These are phyloP conservation scores for Raphanus raphanistrum DNA, from an alignment of 345 rosid species.

Conservation along the genomic window DNA sequence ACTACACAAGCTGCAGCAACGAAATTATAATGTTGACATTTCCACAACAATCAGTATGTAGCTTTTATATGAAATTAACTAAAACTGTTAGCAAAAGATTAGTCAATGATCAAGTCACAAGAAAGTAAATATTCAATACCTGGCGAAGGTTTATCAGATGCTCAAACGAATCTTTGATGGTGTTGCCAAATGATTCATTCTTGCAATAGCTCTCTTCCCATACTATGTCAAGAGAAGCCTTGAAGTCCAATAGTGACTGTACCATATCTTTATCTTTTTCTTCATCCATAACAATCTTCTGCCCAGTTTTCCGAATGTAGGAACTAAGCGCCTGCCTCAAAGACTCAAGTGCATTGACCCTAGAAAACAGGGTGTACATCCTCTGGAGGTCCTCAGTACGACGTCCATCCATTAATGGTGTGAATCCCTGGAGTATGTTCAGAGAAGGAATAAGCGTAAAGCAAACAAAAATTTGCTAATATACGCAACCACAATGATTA, in stretches of 20 bases:
- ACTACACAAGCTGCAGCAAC: background rate
- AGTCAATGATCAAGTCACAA: background rate
- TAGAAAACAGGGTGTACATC: constrained; percentile 72
- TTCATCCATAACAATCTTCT: constrained; percentile 87
- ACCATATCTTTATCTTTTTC: constrained; percentile 99
- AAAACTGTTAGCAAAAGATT: background rate
- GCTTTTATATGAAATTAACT: background rate
- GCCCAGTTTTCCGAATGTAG: constrained; percentile 84
- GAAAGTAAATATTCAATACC: constrained; percentile 44
- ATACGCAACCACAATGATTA: constrained; percentile 1
- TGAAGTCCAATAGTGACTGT: constrained; percentile 75
- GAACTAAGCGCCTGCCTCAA: constrained; percentile 76
- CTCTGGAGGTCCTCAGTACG: constrained; percentile 88
- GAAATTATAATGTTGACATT: background rate
- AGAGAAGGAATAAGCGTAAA: constrained; percentile 15
- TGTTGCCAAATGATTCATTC: constrained; percentile 86
- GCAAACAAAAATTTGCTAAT: background rate
- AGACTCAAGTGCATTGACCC: constrained; percentile 85
- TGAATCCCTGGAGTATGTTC: constrained; percentile 67
- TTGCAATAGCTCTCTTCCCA: constrained; percentile 92
- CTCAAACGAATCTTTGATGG: constrained; percentile 95
- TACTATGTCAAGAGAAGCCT: constrained; percentile 84
- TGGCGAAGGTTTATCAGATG: constrained; percentile 93
- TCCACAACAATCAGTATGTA: constrained; percentile 6
- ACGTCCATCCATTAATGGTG: constrained; percentile 86